Percentiles rank a stretch among this genome's conserved stretches.
Evolutionary conservation across 2,329 filamentous ascomycete species (phyloP).

Genomic region (Elsinoe arachidis): DNA sequence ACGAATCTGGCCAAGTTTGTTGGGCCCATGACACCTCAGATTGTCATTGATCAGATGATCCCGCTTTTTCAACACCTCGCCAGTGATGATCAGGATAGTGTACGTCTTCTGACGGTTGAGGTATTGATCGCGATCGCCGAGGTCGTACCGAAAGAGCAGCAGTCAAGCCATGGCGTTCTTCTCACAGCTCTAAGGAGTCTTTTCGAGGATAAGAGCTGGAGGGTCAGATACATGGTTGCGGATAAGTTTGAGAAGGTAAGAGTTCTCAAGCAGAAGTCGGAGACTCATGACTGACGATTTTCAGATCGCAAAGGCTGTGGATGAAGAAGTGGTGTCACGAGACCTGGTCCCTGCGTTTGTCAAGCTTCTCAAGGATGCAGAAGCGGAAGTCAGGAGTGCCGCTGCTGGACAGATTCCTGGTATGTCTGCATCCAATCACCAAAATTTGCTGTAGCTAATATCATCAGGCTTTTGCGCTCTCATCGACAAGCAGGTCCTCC

Average conservation of each 20-base stretch:
- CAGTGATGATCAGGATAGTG: constrained; percentile 94
- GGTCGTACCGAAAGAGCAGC: constrained; percentile 95
- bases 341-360: constrained; percentile 96
- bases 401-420: constrained; percentile 94
- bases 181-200: constrained; percentile 82
- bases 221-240: constrained; percentile 97
- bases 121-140: constrained; percentile 94
- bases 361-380: constrained; percentile 93
- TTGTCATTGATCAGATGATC: constrained; percentile 98
- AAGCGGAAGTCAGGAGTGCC: constrained; percentile 93
- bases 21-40: constrained; percentile 84
- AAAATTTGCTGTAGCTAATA: constrained; percentile 22
- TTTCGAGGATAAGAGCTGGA: constrained; percentile 99
- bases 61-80: constrained; percentile 95
- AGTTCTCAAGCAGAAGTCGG: background rate
- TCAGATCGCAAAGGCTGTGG: constrained; percentile 94
- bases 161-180: constrained; percentile 88
- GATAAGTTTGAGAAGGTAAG: constrained; percentile 92
- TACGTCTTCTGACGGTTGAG: constrained; percentile 89
- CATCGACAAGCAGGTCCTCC: constrained; percentile 75
- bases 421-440: constrained; percentile 32
- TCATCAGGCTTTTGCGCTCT: constrained; percentile 74
- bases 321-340: constrained; percentile 88
- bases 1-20: constrained; percentile 97
- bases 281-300: background rate